A percentile compares a stretch with the other conserved stretches of the same genome.
phyloP scores from a whole-genome alignment of 2,329 filamentous ascomycete genomes.

The Cordyceps tenuipes region DNA sequence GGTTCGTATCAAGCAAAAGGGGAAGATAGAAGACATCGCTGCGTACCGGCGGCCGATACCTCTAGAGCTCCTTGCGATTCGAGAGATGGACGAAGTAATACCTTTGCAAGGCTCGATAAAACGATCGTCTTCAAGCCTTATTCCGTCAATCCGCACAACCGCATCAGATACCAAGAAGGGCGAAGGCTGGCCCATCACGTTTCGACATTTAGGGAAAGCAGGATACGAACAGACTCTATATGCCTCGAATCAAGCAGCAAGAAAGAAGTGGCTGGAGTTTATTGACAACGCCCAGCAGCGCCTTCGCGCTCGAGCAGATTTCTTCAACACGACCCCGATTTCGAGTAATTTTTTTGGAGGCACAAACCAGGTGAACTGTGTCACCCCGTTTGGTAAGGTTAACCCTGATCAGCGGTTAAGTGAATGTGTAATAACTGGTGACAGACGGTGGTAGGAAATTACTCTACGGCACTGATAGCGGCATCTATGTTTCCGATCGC shows the following conservation, averaged over 20 bases:
- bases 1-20: slow-evolving; percentile 82
- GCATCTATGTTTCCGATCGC: slow-evolving; percentile 86
- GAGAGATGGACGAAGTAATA: slow-evolving; percentile 95
- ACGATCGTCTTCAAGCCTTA: slow-evolving; percentile 77
- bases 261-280: slow-evolving; percentile 95
- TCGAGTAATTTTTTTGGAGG: slow-evolving; percentile 53
- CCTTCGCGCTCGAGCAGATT: slow-evolving; percentile 78
- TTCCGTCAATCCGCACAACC: slow-evolving; percentile 46
- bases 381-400: slow-evolving; percentile 79
- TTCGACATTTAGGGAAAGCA: slow-evolving; percentile 89
- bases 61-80: slow-evolving; percentile 83
- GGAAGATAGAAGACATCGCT: slow-evolving; percentile 89
- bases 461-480: slow-evolving; percentile 88
- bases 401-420: neutral
- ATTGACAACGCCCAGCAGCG: slow-evolving; percentile 87
- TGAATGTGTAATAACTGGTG: slow-evolving; percentile 16
- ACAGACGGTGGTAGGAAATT: slow-evolving; percentile 89
- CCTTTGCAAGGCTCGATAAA: slow-evolving; percentile 73
- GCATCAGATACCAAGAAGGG: slow-evolving; percentile 47
- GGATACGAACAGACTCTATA: slow-evolving; percentile 90
- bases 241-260: slow-evolving; percentile 73
- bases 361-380: slow-evolving; percentile 83
- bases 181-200: slow-evolving; percentile 90
- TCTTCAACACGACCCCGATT: slow-evolving; percentile 67
- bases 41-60: slow-evolving; percentile 93